phyloP scores from a whole-genome alignment of 306 rosid species.

The Abrus precatorius region DNA sequence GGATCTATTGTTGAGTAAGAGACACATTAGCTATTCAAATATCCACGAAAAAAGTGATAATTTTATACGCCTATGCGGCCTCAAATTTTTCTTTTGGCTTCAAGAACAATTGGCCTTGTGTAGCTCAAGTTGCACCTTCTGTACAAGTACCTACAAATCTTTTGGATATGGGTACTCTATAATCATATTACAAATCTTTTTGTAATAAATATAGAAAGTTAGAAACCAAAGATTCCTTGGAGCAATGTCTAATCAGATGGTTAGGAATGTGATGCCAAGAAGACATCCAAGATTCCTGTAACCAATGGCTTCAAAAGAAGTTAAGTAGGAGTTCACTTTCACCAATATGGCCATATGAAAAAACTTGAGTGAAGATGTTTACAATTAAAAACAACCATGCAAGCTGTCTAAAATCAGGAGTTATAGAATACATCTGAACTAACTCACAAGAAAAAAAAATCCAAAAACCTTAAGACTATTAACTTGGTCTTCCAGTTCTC shows the following conservation, averaged over 20 bases:
- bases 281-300: slow-evolving; percentile 35
- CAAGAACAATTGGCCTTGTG: slow-evolving; percentile 13
- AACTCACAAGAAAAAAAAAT: slow-evolving; percentile 36
- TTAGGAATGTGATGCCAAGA: slow-evolving; percentile 15
- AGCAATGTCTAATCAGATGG: slow-evolving; percentile 14
- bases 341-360: slow-evolving; percentile 29
- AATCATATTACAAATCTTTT: neutral
- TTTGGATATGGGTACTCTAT: slow-evolving; percentile 2
- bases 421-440: slow-evolving; percentile 2
- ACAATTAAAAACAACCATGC: slow-evolving; percentile 37
- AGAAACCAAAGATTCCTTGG: slow-evolving; percentile 35
- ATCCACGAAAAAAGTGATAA: neutral
- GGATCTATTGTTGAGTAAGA: too few relatives aligned
- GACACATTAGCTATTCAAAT: neutral
- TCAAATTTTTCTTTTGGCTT: slow-evolving; percentile 25
- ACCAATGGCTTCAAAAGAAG: slow-evolving; percentile 4
- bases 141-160: slow-evolving; percentile 1
- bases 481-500: slow-evolving; percentile 60
- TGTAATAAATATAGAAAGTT: neutral
- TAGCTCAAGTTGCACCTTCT: slow-evolving; percentile 14
- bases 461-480: slow-evolving; percentile 56
- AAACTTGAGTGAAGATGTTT: slow-evolving; percentile 31
- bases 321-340: slow-evolving; percentile 20
- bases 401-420: slow-evolving; percentile 16
- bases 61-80: neutral